These are phyloP conservation scores for Imleria badia DNA, from an alignment of 768 basidiomycete species.

Conservation along the genomic window DNA sequence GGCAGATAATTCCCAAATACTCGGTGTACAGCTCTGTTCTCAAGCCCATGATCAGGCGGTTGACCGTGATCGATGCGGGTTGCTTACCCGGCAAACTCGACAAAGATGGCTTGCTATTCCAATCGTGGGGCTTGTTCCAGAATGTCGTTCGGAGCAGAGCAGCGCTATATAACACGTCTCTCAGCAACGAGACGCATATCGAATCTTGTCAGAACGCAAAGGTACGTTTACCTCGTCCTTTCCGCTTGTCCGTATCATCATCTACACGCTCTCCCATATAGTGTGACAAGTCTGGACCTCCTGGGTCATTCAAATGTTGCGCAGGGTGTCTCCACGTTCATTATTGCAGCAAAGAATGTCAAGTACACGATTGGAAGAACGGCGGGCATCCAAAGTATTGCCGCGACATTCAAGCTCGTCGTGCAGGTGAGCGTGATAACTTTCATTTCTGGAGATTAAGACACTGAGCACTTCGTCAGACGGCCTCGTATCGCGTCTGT, in stretches of 20 bases:
- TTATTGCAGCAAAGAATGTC: constrained; percentile 33
- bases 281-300: constrained; percentile 27
- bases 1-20: constrained; percentile 27
- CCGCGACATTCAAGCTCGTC: constrained; percentile 27
- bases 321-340: constrained; percentile 30
- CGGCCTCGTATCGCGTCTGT: constrained; percentile 20
- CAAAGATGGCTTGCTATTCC: constrained; percentile 14
- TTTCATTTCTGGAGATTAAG: not conserved
- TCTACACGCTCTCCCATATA: not conserved
- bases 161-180: constrained; percentile 5
- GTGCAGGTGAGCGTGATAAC: constrained; percentile 18
- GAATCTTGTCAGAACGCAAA: constrained; percentile 27
- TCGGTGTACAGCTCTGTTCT: constrained; percentile 25
- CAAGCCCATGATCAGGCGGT: constrained; percentile 14
- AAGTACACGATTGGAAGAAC: constrained; percentile 30
- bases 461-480: constrained; percentile 11
- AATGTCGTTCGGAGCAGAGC: constrained; percentile 16
- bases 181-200: constrained; percentile 12
- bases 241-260: not conserved
- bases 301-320: constrained; percentile 27
- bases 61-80: constrained; percentile 13
- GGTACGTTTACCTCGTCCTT: constrained; percentile 9
- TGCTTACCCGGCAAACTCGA: constrained; percentile 15
- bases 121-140: constrained; percentile 24
- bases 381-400: constrained; percentile 28